Evolutionary conservation across 148 eudicot species (phyloP).

Genomic region (Pharnaceum exiguum): DNA sequence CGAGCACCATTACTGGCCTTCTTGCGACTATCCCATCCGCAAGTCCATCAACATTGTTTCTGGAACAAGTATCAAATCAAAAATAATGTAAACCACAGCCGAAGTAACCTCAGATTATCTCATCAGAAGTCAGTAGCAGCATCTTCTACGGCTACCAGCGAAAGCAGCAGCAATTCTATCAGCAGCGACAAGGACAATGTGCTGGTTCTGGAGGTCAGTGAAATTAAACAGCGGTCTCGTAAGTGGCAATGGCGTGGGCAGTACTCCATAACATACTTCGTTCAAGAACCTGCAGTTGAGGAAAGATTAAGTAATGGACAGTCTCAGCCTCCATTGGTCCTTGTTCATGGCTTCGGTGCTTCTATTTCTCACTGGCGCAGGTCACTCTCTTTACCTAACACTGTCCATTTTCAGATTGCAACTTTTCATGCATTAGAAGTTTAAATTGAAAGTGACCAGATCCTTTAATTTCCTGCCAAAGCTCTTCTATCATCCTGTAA

Average conservation of each 20-base stretch:
- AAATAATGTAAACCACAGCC: neutral
- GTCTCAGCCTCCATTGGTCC: constrained; percentile 50
- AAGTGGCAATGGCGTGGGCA: constrained; percentile 74
- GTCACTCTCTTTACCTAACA: constrained; percentile 21
- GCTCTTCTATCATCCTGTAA: too few species aligned
- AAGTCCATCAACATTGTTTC: neutral
- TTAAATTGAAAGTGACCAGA: neutral
- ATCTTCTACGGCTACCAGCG: neutral
- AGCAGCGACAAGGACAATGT: constrained; percentile 2
- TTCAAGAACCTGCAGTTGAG: constrained; percentile 13
- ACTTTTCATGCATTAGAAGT: too few species aligned
- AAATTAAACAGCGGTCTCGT: constrained; percentile 43
- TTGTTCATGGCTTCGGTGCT: constrained; percentile 96
- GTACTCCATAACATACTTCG: constrained; percentile 52
- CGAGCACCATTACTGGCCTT: neutral
- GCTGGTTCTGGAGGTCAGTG: constrained; percentile 37
- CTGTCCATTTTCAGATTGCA: neutral
- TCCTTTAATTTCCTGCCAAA: neutral
- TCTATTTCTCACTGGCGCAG: constrained; percentile 95
- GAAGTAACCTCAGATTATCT: neutral
- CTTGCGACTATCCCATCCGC: neutral
- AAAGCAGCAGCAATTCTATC: neutral
- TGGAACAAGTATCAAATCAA: neutral
- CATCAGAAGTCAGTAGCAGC: neutral
- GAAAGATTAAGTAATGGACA: neutral